phyloP scores from a whole-genome alignment of 768 basidiomycete species.

The Xerocomellus dryophilus region DNA sequence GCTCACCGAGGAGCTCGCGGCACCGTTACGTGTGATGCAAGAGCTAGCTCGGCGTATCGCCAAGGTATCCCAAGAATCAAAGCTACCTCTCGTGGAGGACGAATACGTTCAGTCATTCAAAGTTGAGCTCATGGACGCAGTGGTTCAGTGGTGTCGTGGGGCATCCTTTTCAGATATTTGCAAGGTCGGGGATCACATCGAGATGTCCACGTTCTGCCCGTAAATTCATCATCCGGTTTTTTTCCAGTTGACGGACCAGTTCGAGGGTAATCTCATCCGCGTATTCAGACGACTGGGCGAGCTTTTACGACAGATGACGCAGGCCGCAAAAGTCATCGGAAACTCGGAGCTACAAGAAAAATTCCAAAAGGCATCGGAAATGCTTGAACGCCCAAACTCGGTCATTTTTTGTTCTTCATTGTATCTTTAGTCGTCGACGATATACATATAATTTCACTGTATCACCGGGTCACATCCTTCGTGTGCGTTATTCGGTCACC shows the following conservation, averaged over 20 bases:
- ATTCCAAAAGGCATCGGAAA: constrained; percentile 87
- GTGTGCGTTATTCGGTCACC: too few species aligned
- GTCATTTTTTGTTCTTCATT: constrained; percentile 89
- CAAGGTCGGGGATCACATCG: constrained; percentile 56
- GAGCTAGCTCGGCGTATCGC: constrained; percentile 94
- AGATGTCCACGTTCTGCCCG: neutral
- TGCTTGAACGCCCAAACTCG: constrained; percentile 91
- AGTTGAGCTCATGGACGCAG: constrained; percentile 97
- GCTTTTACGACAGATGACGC: constrained; percentile 92
- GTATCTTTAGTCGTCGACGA: constrained; percentile 52
- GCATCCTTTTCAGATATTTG: constrained; percentile 94
- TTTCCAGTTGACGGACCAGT: constrained; percentile 84
- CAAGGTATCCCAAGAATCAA: constrained; percentile 93
- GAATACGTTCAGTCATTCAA: constrained; percentile 97
- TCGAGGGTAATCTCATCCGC: constrained; percentile 95
- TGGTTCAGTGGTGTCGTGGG: constrained; percentile 97
- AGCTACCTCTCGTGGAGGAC: constrained; percentile 84
- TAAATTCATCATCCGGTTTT: neutral
- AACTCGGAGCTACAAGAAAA: constrained; percentile 92
- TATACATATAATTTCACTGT: neutral
- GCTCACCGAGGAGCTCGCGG: constrained; percentile 90
- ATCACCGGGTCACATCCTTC: too few species aligned
- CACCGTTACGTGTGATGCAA: constrained; percentile 91
- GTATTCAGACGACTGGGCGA: constrained; percentile 95
- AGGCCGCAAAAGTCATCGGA: constrained; percentile 94